Percentiles rank a stretch among this genome's conserved stretches.
Conservation (phyloP, 306 rosid genomes). For the Malus asiatica region DNA sequence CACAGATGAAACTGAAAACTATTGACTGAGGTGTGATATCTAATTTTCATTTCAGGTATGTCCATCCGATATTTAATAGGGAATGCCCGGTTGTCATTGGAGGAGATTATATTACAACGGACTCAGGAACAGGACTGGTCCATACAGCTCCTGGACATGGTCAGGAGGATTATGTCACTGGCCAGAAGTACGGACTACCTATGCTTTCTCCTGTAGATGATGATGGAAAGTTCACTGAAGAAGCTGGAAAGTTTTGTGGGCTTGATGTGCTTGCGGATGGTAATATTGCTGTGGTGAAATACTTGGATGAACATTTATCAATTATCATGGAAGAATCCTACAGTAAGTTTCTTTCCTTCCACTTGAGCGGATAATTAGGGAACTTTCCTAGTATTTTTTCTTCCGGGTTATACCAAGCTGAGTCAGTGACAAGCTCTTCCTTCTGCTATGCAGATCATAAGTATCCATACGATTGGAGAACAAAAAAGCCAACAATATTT, state of each 20-base stretch:
- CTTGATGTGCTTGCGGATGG: constrained; percentile 95
- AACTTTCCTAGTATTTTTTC: neutral
- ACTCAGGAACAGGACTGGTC: constrained; percentile 95
- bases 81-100: constrained; percentile 82
- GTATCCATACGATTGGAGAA: constrained; percentile 99
- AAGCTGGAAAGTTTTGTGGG: constrained; percentile 86
- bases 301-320: constrained; percentile 68
- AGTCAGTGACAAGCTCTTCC: constrained; percentile 4
- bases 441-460: constrained; percentile 68
- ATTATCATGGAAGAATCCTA: constrained; percentile 87
- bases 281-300: constrained; percentile 68
- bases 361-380: neutral
- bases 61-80: constrained; percentile 65
- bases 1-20: constrained; percentile 1
- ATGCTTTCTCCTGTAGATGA: constrained; percentile 85
- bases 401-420: neutral
- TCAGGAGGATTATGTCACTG: constrained; percentile 91
- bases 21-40: constrained; percentile 9
- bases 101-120: constrained; percentile 94
- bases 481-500: constrained; percentile 92
- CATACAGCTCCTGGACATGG: constrained; percentile 99
- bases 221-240: constrained; percentile 88
- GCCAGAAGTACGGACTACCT: constrained; percentile 87
- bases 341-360: constrained; percentile 34
- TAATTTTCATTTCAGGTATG: constrained; percentile 50